These are phyloP conservation scores for Candida krabiensis DNA, from an alignment of 805 yeast genomes.

Conservation along the genomic window DNA sequence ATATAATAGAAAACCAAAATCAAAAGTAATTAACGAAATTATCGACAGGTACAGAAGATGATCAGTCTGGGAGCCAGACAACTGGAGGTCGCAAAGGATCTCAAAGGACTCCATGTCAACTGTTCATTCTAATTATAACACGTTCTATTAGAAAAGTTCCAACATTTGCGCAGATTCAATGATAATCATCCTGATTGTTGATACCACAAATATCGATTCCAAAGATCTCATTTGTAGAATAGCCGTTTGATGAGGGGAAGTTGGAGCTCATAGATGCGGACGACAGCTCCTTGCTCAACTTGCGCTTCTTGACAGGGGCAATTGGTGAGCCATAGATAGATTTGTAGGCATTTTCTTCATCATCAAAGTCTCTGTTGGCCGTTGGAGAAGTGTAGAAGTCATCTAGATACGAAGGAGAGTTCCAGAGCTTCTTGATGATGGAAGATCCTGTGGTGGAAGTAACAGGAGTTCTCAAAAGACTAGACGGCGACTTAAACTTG, in stretches of 20 bases:
- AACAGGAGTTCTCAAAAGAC: conserved; percentile 21
- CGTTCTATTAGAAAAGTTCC: not conserved
- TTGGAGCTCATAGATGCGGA: conserved; percentile 8
- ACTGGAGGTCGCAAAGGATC: too few species aligned
- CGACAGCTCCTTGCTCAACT: conserved; percentile 11
- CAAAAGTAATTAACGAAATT: conserved; percentile 1
- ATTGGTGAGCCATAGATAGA: conserved; percentile 38
- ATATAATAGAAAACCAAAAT: not conserved
- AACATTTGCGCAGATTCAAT: not conserved
- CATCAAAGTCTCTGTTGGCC: conserved; percentile 22
- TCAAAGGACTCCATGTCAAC: too few species aligned
- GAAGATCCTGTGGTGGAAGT: conserved; percentile 32
- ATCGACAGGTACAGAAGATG: conserved; percentile 4
- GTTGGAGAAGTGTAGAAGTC: conserved; percentile 62
- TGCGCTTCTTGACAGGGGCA: conserved; percentile 21
- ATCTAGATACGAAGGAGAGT: conserved; percentile 64
- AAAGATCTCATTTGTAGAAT: conserved; percentile 47
- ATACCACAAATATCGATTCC: conserved; percentile 56
- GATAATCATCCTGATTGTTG: conserved; percentile 28
- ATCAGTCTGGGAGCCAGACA: too few species aligned
- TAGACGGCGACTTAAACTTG: conserved; percentile 31
- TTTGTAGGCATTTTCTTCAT: conserved; percentile 28
- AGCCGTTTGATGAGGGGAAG: conserved; percentile 23
- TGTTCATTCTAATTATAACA: not conserved
- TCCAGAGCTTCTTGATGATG: conserved; percentile 55